These are phyloP conservation scores for Capronia epimyces DNA, from an alignment of 2,329 filamentous ascomycete genomes.

Conservation along the genomic window DNA sequence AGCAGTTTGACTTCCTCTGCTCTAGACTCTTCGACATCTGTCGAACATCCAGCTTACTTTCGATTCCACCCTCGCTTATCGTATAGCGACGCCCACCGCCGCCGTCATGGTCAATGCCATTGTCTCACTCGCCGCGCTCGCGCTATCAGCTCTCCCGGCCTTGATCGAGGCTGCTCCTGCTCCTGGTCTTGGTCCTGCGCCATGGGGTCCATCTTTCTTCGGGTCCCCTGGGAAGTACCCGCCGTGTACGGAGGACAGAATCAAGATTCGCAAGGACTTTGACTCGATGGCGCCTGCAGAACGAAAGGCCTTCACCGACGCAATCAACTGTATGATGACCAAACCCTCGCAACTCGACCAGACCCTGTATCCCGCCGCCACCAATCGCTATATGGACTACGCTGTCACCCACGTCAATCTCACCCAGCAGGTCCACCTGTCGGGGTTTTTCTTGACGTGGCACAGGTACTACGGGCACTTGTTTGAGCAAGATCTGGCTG, in stretches of 20 bases:
- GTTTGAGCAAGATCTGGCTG: slow-evolving; percentile 41
- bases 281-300: slow-evolving; percentile 27
- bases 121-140: slow-evolving; percentile 16
- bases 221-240: slow-evolving; percentile 18
- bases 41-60: neutral
- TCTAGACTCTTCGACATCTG: neutral
- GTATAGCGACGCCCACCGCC: neutral
- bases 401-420: slow-evolving; percentile 37
- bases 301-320: slow-evolving; percentile 35
- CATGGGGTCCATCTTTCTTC: slow-evolving; percentile 3
- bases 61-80: neutral
- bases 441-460: slow-evolving; percentile 41
- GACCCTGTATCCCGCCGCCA: slow-evolving; percentile 33
- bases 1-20: neutral
- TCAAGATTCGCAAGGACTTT: slow-evolving; percentile 28
- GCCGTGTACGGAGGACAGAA: slow-evolving; percentile 20
- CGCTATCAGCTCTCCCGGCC: slow-evolving; percentile 13
- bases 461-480: slow-evolving; percentile 42
- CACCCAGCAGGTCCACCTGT: slow-evolving; percentile 35
- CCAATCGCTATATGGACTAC: slow-evolving; percentile 39
- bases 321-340: slow-evolving; percentile 37
- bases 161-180: slow-evolving; percentile 12
- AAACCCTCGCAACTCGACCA: slow-evolving; percentile 33
- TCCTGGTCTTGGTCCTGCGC: slow-evolving; percentile 4
- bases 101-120: slow-evolving; percentile 20